Conservation (phyloP, 2,329 filamentous ascomycete species). For the Cladobotryum protrusum region DNA sequence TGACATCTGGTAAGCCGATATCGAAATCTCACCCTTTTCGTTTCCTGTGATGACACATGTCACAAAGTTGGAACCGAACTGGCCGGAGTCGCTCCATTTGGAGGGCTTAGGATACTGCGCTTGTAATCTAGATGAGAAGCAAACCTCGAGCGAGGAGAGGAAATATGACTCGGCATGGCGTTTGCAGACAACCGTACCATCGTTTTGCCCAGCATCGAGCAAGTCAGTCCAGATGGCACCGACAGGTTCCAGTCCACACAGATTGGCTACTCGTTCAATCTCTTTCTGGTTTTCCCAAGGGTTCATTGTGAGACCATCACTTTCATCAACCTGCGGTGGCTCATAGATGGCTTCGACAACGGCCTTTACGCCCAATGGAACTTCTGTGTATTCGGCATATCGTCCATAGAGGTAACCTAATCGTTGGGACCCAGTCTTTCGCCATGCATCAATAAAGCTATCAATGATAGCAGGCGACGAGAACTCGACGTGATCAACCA, state of each 20-base stretch:
- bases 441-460: conserved; percentile 86
- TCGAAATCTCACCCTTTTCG: conserved; percentile 77
- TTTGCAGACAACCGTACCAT: conserved; percentile 89
- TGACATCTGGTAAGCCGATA: conserved; percentile 90
- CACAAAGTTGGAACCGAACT: conserved; percentile 93
- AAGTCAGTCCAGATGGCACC: conserved; percentile 95
- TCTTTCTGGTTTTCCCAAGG: conserved; percentile 81
- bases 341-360: conserved; percentile 97
- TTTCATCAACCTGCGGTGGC: conserved; percentile 81
- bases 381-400: conserved; percentile 85
- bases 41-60: conserved; percentile 95
- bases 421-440: conserved; percentile 75
- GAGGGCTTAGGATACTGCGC: conserved; percentile 82
- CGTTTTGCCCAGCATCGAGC: conserved; percentile 69
- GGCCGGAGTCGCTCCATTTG: conserved; percentile 94
- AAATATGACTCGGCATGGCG: conserved; percentile 93
- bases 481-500: conserved; percentile 98
- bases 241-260: conserved; percentile 81
- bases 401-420: conserved; percentile 87
- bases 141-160: conserved; percentile 85
- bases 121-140: conserved; percentile 82
- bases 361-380: conserved; percentile 90
- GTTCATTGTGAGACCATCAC: conserved; percentile 78
- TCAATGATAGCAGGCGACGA: conserved; percentile 79
- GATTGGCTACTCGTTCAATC: conserved; percentile 69